phyloP scores from a whole-genome alignment of 192 early-diverging fungal genomes.

The Neocallimastix lanati region DNA sequence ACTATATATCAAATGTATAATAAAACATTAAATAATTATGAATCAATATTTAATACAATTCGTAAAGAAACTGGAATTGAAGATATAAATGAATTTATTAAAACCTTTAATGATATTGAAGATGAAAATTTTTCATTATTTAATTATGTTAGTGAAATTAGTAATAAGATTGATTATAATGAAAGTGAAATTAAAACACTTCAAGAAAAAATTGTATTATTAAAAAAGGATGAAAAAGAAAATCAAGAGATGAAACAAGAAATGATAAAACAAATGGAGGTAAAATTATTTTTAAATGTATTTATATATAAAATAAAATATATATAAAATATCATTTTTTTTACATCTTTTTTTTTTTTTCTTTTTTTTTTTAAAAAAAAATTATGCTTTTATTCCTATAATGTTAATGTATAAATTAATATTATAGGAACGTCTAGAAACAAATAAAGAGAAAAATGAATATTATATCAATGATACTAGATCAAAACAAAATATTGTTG shows the following conservation, averaged over 20 bases:
- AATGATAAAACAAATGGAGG: not conserved
- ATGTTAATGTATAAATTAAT: too few species aligned
- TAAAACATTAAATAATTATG: conserved; percentile 27
- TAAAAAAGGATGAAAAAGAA: not conserved
- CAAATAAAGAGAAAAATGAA: not conserved
- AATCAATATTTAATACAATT: conserved; percentile 26
- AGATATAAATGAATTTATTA: conserved; percentile 28
- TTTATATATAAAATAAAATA: too few species aligned
- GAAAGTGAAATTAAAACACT: conserved; percentile 33
- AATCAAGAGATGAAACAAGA: not conserved
- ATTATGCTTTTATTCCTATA: too few species aligned
- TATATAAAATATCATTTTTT: too few species aligned
- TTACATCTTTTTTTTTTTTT: too few species aligned
- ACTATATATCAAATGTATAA: conserved; percentile 19
- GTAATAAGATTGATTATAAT: conserved; percentile 35
- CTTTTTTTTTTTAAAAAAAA: too few species aligned
- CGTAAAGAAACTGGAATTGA: conserved; percentile 30
- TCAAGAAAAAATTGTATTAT: conserved; percentile 17
- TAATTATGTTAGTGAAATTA: conserved; percentile 47
- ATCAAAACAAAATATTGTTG: not conserved
- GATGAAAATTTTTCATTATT: conserved; percentile 46
- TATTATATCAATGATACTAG: not conserved
- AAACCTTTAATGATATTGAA: conserved; percentile 33
- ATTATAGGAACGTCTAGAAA: not conserved
- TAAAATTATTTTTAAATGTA: not conserved